Evolutionary conservation across 2,329 filamentous ascomycete genomes (phyloP).

Genomic region (Anisogramma anomala): DNA sequence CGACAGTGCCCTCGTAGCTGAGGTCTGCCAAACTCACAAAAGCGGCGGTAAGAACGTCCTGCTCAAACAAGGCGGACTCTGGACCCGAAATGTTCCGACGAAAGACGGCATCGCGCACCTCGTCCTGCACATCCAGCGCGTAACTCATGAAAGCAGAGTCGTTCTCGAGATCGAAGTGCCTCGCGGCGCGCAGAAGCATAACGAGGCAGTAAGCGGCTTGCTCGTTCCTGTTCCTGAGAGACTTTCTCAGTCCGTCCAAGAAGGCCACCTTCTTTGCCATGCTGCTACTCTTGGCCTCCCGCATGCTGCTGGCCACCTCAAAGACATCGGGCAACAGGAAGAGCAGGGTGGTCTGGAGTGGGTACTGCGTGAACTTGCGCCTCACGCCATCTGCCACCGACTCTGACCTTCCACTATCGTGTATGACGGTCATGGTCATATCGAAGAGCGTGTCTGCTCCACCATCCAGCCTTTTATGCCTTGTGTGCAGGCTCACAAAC

Average conservation of each 20-base stretch:
- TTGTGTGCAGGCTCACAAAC: conserved; percentile 51
- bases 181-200: conserved; percentile 48
- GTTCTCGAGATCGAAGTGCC: conserved; percentile 51
- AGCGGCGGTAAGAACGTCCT: conserved; percentile 53
- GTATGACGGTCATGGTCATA: conserved; percentile 47
- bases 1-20: conserved; percentile 46
- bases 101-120: conserved; percentile 55
- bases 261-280: conserved; percentile 57
- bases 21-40: conserved; percentile 55
- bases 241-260: conserved; percentile 51
- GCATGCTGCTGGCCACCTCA: conserved; percentile 55
- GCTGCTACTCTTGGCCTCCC: conserved; percentile 49
- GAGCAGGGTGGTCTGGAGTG: conserved; percentile 50
- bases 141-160: conserved; percentile 55
- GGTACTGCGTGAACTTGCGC: conserved; percentile 44
- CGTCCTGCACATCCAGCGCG: conserved; percentile 58
- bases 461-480: conserved; percentile 50
- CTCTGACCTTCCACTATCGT: conserved; percentile 12
- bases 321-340: conserved; percentile 58
- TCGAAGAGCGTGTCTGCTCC: conserved; percentile 58
- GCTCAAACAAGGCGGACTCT: conserved; percentile 44
- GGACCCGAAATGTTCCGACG: conserved; percentile 35
- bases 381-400: conserved; percentile 39
- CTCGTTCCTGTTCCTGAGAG: conserved; percentile 52
- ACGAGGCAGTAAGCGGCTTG: conserved; percentile 56